Percentiles rank a stretch among this genome's conserved stretches.
phyloP scores from a whole-genome alignment of 2,329 filamentous ascomycete species.

The Domatiomyces catenatus region DNA sequence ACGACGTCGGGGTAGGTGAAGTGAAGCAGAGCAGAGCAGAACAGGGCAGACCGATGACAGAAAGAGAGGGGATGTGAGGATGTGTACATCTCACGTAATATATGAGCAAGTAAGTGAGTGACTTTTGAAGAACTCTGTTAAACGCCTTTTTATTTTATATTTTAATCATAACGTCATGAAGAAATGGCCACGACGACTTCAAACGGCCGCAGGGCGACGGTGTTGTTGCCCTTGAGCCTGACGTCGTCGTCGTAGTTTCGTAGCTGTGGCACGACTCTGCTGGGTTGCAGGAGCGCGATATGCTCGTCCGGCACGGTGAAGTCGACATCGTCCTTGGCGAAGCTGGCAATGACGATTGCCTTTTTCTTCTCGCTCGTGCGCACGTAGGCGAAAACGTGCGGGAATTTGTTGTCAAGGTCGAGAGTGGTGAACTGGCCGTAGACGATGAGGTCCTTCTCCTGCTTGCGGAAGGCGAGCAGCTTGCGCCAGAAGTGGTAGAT shows the following conservation, averaged over 20 bases:
- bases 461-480: constrained; percentile 39
- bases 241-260: constrained; percentile 11
- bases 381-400: constrained; percentile 7
- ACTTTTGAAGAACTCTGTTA: no score
- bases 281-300: constrained; percentile 2
- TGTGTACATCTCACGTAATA: no score
- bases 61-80: no score
- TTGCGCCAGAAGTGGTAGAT: constrained; percentile 48
- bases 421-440: constrained; percentile 16
- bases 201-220: background rate
- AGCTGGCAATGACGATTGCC: constrained; percentile 12
- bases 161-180: background rate
- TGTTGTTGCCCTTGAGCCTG: background rate
- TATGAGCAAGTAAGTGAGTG: no score
- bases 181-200: background rate
- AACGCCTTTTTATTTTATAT: no score
- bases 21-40: background rate
- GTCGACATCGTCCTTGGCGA: constrained; percentile 5
- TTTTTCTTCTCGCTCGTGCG: constrained; percentile 5
- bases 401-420: constrained; percentile 4
- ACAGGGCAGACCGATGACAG: no score
- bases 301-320: constrained; percentile 8
- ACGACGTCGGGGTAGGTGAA: background rate
- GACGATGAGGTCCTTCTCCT: constrained; percentile 41
- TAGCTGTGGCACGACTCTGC: constrained; percentile 7